Conservation (phyloP, 1,284 basidiomycete species). For the Xerocomus cyaneibrunnescens region DNA sequence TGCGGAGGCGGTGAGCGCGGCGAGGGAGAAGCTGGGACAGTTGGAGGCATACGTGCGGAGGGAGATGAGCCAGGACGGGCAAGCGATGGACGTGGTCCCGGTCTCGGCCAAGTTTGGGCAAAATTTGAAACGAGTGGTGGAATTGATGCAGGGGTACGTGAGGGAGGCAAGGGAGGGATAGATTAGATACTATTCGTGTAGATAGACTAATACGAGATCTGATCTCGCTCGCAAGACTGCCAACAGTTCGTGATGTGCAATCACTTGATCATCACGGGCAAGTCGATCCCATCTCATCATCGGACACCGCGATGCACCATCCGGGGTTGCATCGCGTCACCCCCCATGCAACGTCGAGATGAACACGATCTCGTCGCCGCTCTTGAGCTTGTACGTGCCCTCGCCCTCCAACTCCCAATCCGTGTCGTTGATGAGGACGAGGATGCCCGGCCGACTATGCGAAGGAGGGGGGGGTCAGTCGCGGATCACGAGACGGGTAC, state of each 20-base stretch:
- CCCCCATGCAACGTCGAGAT: slow-evolving; percentile 97
- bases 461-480: neutral
- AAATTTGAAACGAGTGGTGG: slow-evolving; percentile 69
- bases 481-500: too few species aligned
- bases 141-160: slow-evolving; percentile 64
- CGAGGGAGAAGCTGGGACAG: slow-evolving; percentile 54
- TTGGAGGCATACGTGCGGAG: slow-evolving; percentile 56
- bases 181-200: neutral
- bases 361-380: slow-evolving; percentile 90
- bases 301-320: too few species aligned
- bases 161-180: slow-evolving; percentile 45
- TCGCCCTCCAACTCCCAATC: slow-evolving; percentile 99
- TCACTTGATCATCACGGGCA: neutral
- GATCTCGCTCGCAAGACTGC: neutral
- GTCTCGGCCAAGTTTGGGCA: slow-evolving; percentile 80
- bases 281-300: too few species aligned
- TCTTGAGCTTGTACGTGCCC: slow-evolving; percentile 78
- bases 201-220: too few species aligned
- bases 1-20: slow-evolving; percentile 48
- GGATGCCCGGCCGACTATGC: slow-evolving; percentile 91
- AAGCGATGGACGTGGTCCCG: slow-evolving; percentile 66
- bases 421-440: slow-evolving; percentile 94
- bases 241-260: too few species aligned
- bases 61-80: slow-evolving; percentile 41
- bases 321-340: too few species aligned